Evolutionary conservation across 2,329 filamentous ascomycete species (phyloP).

Genomic region (Huntiella abstrusa): DNA sequence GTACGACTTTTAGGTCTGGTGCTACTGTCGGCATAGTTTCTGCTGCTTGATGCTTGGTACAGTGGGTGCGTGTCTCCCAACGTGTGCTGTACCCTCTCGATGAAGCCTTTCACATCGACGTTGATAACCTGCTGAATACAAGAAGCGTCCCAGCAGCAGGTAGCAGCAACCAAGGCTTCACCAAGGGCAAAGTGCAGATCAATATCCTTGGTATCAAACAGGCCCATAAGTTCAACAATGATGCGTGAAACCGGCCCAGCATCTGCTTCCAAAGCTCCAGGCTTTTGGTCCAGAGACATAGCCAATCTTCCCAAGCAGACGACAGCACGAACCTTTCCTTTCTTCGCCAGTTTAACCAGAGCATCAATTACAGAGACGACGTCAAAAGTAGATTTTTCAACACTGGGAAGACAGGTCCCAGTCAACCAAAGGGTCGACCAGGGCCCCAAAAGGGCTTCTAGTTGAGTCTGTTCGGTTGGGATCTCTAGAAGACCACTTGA

Average conservation of each 20-base stretch:
- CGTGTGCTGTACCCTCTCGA: too few species aligned
- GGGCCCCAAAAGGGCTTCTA: conserved; percentile 26
- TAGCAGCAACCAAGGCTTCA: conserved; percentile 63
- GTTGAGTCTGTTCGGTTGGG: conserved; percentile 5
- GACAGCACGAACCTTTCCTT: conserved; percentile 67
- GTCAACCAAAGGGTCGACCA: conserved; percentile 30
- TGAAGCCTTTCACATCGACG: conserved; percentile 32
- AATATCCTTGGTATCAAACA: conserved; percentile 69
- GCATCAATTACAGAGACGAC: conserved; percentile 34
- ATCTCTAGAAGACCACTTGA: too few species aligned
- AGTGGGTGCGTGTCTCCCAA: too few species aligned
- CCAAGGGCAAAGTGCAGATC: conserved; percentile 85
- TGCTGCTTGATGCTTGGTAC: neutral
- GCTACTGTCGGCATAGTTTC: neutral
- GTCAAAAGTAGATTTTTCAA: conserved; percentile 10
- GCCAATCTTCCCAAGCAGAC: conserved; percentile 61
- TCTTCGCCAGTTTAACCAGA: conserved; percentile 51
- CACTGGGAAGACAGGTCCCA: conserved; percentile 21
- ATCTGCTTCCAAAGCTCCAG: conserved; percentile 12
- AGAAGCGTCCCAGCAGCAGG: conserved; percentile 68
- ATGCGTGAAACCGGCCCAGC: conserved; percentile 25
- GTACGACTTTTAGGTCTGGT: conserved; percentile 19
- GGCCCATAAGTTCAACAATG: conserved; percentile 50
- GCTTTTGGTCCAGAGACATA: conserved; percentile 32
- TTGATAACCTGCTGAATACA: conserved; percentile 59